Conservation (phyloP, 148 eudicot genomes). For the Rhododendron kiyosumense region DNA sequence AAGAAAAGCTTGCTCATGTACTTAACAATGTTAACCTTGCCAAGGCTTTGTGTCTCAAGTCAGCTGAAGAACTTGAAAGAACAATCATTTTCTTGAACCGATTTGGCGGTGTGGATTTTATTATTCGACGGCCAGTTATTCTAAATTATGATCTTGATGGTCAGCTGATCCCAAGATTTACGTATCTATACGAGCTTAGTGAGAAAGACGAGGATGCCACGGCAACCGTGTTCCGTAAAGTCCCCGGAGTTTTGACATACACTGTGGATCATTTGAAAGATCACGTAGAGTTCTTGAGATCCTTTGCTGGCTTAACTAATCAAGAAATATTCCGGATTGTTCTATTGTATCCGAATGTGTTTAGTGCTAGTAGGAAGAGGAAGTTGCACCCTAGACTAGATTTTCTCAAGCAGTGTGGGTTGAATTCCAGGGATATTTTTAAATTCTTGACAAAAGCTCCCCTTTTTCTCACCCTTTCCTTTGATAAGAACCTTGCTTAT, state of each 20-base stretch:
- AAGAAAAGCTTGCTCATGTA: slow-evolving; percentile 60
- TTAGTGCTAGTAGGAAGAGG: slow-evolving; percentile 74
- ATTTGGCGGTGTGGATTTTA: slow-evolving; percentile 58
- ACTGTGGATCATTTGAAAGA: slow-evolving; percentile 56
- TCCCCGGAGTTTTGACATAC: slow-evolving; percentile 69
- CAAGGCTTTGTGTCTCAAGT: slow-evolving; percentile 63
- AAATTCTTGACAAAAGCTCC: slow-evolving; percentile 72
- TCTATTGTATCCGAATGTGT: slow-evolving; percentile 66
- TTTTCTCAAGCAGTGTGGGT: slow-evolving; percentile 76
- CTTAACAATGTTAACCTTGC: slow-evolving; percentile 66
- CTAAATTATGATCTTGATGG: slow-evolving; percentile 72
- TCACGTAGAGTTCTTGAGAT: slow-evolving; percentile 73
- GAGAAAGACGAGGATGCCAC: slow-evolving; percentile 61
- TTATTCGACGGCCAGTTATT: slow-evolving; percentile 58
- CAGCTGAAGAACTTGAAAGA: slow-evolving; percentile 60
- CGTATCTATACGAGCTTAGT: slow-evolving; percentile 59
- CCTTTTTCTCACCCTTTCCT: slow-evolving; percentile 69
- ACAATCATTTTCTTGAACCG: slow-evolving; percentile 52
- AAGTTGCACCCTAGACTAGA: slow-evolving; percentile 74
- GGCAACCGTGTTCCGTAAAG: slow-evolving; percentile 45
- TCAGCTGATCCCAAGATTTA: slow-evolving; percentile 66
- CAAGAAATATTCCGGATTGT: slow-evolving; percentile 70
- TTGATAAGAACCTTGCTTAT: slow-evolving; percentile 62
- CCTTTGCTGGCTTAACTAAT: slow-evolving; percentile 65
- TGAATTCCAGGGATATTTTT: slow-evolving; percentile 64